Evolutionary conservation across 306 rosid genomes (phyloP).

Genomic region (Sophora flavescens): DNA sequence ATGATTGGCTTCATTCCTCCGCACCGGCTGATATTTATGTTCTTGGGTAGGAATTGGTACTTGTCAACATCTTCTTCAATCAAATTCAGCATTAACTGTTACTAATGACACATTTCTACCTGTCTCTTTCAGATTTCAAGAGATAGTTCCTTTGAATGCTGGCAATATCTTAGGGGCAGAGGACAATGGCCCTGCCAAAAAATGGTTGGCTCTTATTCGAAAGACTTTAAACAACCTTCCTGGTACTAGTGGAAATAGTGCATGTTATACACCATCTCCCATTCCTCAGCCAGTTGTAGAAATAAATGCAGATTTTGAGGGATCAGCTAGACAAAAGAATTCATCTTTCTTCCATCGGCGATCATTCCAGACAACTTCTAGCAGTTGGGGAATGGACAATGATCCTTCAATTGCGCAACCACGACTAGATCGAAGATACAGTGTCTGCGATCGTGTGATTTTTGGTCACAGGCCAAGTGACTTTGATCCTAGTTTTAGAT

Average conservation of each 20-base stretch:
- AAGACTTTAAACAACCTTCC: slow-evolving; percentile 93
- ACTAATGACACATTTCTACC: slow-evolving; percentile 34
- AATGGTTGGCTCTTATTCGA: slow-evolving; percentile 94
- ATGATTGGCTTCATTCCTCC: slow-evolving; percentile 95
- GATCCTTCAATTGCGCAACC: slow-evolving; percentile 85
- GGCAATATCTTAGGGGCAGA: slow-evolving; percentile 96
- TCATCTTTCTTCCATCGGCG: slow-evolving; percentile 93
- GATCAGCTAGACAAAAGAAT: slow-evolving; percentile 93
- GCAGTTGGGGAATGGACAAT: slow-evolving; percentile 86
- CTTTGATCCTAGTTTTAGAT: slow-evolving; percentile 74
- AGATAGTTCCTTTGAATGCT: slow-evolving; percentile 99
- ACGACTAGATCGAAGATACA: slow-evolving; percentile 85
- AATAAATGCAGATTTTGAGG: slow-evolving; percentile 95
- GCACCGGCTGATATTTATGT: slow-evolving; percentile 98
- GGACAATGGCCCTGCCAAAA: slow-evolving; percentile 99
- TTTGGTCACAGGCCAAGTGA: slow-evolving; percentile 87
- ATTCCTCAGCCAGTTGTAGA: slow-evolving; percentile 89
- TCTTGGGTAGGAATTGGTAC: slow-evolving; percentile 79
- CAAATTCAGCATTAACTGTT: slow-evolving; percentile 32
- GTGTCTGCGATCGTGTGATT: slow-evolving; percentile 96
- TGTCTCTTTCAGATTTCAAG: slow-evolving; percentile 82
- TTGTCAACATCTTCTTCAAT: slow-evolving; percentile 12
- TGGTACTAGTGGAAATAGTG: slow-evolving; percentile 80
- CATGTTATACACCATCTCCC: slow-evolving; percentile 94
- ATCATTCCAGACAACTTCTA: slow-evolving; percentile 87